A percentile compares a stretch with the other conserved stretches of the same genome.
Conservation (phyloP, 495 filamentous ascomycete genomes). For the Hypoxylon intermedium region DNA sequence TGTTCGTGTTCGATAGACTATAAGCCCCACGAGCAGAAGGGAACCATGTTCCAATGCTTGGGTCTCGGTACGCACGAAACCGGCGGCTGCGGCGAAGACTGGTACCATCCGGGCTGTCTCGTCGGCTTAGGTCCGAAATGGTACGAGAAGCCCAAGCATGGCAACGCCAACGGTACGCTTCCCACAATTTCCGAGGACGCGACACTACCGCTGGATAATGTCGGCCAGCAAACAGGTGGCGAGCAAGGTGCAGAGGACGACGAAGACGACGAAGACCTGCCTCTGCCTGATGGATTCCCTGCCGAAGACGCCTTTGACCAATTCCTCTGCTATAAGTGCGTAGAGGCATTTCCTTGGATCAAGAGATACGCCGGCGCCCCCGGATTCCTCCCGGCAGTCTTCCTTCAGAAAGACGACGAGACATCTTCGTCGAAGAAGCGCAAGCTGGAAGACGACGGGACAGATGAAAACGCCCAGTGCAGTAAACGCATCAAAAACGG, state of each 20-base stretch:
- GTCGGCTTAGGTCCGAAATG: conserved; percentile 74
- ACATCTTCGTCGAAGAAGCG: conserved; percentile 68
- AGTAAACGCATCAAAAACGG: conserved; percentile 68
- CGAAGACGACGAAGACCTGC: conserved; percentile 57
- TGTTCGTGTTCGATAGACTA: conserved; percentile 90
- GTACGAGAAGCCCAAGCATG: conserved; percentile 57
- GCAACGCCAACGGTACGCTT: conserved; percentile 31
- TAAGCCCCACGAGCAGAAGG: conserved; percentile 82
- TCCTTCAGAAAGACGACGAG: conserved; percentile 35
- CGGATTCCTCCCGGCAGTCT: conserved; percentile 81
- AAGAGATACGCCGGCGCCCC: conserved; percentile 83
- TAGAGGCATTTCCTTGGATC: conserved; percentile 89
- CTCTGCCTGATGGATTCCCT: conserved; percentile 84
- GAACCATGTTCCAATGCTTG: conserved; percentile 99
- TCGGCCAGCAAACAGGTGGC: conserved; percentile 31
- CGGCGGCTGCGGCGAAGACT: conserved; percentile 96
- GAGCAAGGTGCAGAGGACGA: conserved; percentile 37
- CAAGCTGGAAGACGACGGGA: conserved; percentile 70
- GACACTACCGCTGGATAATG: conserved; percentile 8
- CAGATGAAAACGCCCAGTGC: conserved; percentile 46
- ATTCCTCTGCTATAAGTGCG: conserved; percentile 93
- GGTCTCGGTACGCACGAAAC: conserved; percentile 80
- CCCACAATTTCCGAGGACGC: conserved; percentile 52
- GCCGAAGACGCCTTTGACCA: conserved; percentile 84
- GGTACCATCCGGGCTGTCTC: conserved; percentile 97